These are phyloP conservation scores for Trichophyton benhamiae DNA, from an alignment of 2,329 filamentous ascomycete species.

Conservation along the genomic window DNA sequence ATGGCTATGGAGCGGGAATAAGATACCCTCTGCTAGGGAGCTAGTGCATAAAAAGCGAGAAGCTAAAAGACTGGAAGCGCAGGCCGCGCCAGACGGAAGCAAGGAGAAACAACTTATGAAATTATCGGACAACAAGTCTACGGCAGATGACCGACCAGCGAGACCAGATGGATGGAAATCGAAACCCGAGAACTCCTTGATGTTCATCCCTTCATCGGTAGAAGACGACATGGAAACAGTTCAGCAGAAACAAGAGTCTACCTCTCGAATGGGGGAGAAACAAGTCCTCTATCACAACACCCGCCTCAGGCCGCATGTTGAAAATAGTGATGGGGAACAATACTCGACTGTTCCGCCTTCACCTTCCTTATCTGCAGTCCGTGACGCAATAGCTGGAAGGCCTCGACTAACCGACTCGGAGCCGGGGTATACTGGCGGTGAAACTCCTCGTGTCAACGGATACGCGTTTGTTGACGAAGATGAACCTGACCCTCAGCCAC, in stretches of 20 bases:
- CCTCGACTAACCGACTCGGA: constrained; percentile 53
- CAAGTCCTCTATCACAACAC: constrained; percentile 74
- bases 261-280: constrained; percentile 64
- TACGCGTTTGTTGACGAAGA: constrained; percentile 88
- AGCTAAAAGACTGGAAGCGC: constrained; percentile 58
- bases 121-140: constrained; percentile 22
- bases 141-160: constrained; percentile 58
- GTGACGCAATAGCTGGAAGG: constrained; percentile 68
- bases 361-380: constrained; percentile 71
- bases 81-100: constrained; percentile 51
- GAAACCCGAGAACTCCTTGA: constrained; percentile 66
- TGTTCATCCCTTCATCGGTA: constrained; percentile 53
- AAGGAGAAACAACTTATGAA: constrained; percentile 42
- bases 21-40: constrained; percentile 54
- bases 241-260: constrained; percentile 54
- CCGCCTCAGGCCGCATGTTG: constrained; percentile 45
- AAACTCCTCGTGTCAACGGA: constrained; percentile 83
- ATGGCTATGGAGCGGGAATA: constrained; percentile 83
- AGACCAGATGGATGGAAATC: constrained; percentile 65
- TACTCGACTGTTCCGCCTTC: constrained; percentile 51
- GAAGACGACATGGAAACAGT: constrained; percentile 47
- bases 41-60: constrained; percentile 42
- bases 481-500: constrained; percentile 32
- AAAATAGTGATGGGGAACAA: constrained; percentile 14
- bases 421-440: constrained; percentile 48